Percentiles rank a stretch among this genome's conserved stretches.
These are phyloP conservation scores for Gautieria morchelliformis DNA, from an alignment of 768 basidiomycete genomes.

Conservation along the genomic window DNA sequence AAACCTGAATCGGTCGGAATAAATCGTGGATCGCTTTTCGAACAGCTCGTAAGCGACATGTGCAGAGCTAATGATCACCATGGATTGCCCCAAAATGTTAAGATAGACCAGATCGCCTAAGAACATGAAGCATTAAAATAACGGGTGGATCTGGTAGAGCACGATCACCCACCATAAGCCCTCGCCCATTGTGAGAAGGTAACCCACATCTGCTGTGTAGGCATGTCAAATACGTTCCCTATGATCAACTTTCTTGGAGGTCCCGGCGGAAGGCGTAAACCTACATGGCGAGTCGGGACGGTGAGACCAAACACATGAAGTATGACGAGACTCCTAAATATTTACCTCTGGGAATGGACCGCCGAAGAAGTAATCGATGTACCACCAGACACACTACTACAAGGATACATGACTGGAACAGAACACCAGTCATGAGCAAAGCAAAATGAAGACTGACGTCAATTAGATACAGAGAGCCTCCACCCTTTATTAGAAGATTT, in stretches of 20 bases:
- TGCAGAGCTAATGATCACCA: constrained; percentile 34
- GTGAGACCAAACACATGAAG: too few relatives aligned
- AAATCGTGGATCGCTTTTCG: constrained; percentile 35
- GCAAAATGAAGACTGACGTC: too few relatives aligned
- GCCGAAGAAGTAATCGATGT: too few relatives aligned
- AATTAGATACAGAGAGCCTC: too few relatives aligned
- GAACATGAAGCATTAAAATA: background rate
- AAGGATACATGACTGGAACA: too few relatives aligned
- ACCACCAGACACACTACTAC: too few relatives aligned
- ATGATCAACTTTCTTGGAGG: constrained; percentile 20
- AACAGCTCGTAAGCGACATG: constrained; percentile 33
- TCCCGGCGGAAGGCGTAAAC: constrained; percentile 26
- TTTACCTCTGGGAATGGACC: too few relatives aligned
- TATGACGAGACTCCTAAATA: too few relatives aligned
- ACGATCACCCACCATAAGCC: constrained; percentile 13
- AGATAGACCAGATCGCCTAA: constrained; percentile 39
- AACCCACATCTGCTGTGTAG: constrained; percentile 15
- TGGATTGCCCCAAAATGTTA: constrained; percentile 33
- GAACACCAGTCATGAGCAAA: too few relatives aligned
- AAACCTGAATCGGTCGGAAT: constrained; percentile 33
- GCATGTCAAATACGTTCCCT: constrained; percentile 20
- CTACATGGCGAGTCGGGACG: background rate
- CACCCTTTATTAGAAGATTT: too few relatives aligned
- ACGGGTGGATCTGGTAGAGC: background rate
- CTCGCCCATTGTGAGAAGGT: constrained; percentile 16